A percentile compares a stretch with the other conserved stretches of the same genome.
phyloP scores from a whole-genome alignment of 345 rosid genomes.

The Clausena lansium region DNA sequence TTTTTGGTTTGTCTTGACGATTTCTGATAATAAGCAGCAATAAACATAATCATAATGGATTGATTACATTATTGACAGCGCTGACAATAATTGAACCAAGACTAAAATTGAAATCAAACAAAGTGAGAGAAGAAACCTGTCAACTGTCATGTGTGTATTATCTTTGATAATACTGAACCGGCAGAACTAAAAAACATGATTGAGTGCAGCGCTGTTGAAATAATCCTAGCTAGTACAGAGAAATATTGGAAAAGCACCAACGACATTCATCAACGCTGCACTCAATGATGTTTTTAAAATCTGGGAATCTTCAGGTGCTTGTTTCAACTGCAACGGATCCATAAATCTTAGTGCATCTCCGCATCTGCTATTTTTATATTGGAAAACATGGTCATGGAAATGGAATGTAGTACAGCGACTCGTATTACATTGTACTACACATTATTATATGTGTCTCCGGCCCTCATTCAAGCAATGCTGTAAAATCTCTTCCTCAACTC shows the following conservation, averaged over 20 bases:
- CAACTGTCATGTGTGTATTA: background rate
- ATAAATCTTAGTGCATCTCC: background rate
- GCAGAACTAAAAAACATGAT: constrained; percentile 33
- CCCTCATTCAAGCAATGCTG: background rate
- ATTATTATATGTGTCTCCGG: background rate
- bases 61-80: background rate
- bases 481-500: background rate
- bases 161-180: constrained; percentile 2
- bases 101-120: background rate
- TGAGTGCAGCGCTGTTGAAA: constrained; percentile 40
- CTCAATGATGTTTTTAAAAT: constrained; percentile 57
- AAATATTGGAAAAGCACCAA: background rate
- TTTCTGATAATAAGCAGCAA: background rate
- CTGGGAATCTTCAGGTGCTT: constrained; percentile 21
- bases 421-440: constrained; percentile 11
- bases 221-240: background rate
- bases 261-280: constrained; percentile 62
- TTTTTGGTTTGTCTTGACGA: background rate
- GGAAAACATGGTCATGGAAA: background rate
- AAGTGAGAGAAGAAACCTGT: background rate
- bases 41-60: no score
- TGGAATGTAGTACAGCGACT: constrained; percentile 7
- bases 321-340: constrained; percentile 10
- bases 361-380: background rate
- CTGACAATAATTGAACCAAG: background rate